Evolutionary conservation across 805 yeast species (phyloP), one percentile per base, ranked within the genome.

Genomic region (Monosporozyma servazzii): DNA sequence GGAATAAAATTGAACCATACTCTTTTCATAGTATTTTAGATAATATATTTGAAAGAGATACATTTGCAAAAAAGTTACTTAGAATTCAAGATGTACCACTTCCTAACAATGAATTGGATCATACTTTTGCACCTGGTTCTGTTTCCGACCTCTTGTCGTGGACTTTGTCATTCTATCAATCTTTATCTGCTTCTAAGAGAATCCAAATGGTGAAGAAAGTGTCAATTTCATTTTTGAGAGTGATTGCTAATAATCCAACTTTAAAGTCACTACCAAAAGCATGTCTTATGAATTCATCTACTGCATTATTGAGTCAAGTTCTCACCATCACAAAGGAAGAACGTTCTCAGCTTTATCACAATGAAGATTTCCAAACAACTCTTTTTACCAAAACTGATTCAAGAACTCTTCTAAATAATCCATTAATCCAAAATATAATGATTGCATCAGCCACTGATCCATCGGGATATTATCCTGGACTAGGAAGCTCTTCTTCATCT

Each of bases 11-110:
- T 3, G 68, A 75, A 1, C 87, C 86, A 0, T 76, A 71, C 53
- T 76, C 78, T 2, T 78, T 76, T 53, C 73, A 72, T 29, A 81
- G 80, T 53, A 70, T 82, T 44, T 64, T 85, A 48, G 89, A 84
- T 55, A 74, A 80, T 17, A 71, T 84, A 1, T 73, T 84, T 46
- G 76, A 76, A 18, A 81, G 77, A 57, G 80, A 82, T 1, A 66
- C 71, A 46, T 80, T 73, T 56, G 59, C 70, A 0, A 67, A 66
- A 17, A 68, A 64, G 48, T 60, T 82, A 44, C 49, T 58, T 57
- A 47, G 53, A 45, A 54, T 63, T 15, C 66, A 66, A 48, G 59
- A 61, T 23, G 58, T 57, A 15, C 50, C 60, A 2, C 52, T 62
- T 2, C 62, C 69, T 1, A 54, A 62, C 11, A 65, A 66, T 33